These are phyloP conservation scores for Serendipita sp. DNA, from an alignment of 768 basidiomycete species.

Conservation along the genomic window DNA sequence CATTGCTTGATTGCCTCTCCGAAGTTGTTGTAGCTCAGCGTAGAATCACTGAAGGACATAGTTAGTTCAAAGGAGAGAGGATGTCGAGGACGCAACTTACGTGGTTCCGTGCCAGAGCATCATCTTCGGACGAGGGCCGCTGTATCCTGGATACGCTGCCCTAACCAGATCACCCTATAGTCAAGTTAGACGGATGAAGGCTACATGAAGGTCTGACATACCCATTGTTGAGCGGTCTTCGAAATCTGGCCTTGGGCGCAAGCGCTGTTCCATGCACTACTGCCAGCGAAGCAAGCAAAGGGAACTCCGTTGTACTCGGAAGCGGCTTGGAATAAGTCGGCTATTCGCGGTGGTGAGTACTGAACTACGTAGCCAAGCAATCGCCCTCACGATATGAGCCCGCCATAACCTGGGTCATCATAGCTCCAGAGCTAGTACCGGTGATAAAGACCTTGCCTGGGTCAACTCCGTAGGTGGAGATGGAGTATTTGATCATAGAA, in stretches of 20 bases:
- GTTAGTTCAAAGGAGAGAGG: not conserved
- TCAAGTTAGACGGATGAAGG: not conserved
- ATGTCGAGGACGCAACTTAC: conserved; percentile 13
- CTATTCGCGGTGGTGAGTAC: not conserved
- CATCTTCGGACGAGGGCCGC: conserved; percentile 34
- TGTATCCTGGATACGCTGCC: conserved; percentile 36
- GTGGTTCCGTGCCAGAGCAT: conserved; percentile 41
- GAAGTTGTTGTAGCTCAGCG: conserved; percentile 35
- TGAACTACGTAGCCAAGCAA: not conserved
- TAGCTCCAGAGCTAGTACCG: conserved; percentile 38
- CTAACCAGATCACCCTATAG: conserved; percentile 30
- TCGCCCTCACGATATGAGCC: conserved; percentile 29
- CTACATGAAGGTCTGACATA: conserved; percentile 5
- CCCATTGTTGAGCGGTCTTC: conserved; percentile 33
- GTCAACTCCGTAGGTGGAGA: conserved; percentile 33
- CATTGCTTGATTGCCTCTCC: conserved; percentile 38
- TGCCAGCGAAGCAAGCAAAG: conserved; percentile 37
- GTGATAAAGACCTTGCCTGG: conserved; percentile 32
- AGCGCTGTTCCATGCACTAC: conserved; percentile 31
- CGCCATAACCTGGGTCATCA: conserved; percentile 44
- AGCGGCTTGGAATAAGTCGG: conserved; percentile 36
- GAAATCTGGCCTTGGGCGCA: conserved; percentile 31
- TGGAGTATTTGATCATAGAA: conserved; percentile 33
- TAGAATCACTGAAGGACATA: conserved; percentile 28
- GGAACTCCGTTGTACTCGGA: conserved; percentile 37